Base-by-base conservation (phyloP, 768 basidiomycete species). In the Coprinopsis strossmayeri region DNA sequence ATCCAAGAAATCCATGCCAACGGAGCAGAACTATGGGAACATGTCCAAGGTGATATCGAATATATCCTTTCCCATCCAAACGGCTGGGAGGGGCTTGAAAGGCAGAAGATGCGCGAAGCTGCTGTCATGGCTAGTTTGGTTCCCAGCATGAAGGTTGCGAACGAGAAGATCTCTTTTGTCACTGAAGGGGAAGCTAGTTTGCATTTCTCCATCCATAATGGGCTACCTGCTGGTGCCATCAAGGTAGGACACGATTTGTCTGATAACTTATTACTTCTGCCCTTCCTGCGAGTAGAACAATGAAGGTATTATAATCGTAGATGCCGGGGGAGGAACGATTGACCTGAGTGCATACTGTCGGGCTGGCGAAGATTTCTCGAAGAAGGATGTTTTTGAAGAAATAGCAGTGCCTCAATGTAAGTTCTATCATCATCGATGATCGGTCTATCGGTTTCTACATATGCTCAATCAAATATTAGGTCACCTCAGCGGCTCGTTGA, bases 141-240 rank as follows among this genome's bases (percentile, higher is more conserved):
- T 15, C 56, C 68, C 0, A 57, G 64, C 42, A 18, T 25, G 5
- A 60, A 58, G 0, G 51, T 56, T 3, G 64, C 61, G 7, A 66
- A 62, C 15, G 59, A 62, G 3, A 71, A 74, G 0, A 55, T 81
- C 2, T 69, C 71, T 5, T 72, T 82, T 46, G 66, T 82, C 20
- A 78, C 78, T 0, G 79, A 81, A 53, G 80, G 79, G 0, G 80
- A 82, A 54, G 80, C 80, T 0, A 76, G 75, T 54, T 55, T 81
- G 3, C 72, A 81, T 50, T 80, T 67, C 53, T 79, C 78, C 42
- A 63, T 79, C 20, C 62, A 68, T 17, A 71, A 69, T 45, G 68
- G 73, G 1, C 50, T 76, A 5, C 66, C 68, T 3, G 65, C 62
- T 3, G 67, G 72, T 3, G 56, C 59, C 0, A 55, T 70, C 20